These are phyloP conservation scores for Moricandia arvensis DNA, from an alignment of 345 rosid genomes.

Conservation along the genomic window DNA sequence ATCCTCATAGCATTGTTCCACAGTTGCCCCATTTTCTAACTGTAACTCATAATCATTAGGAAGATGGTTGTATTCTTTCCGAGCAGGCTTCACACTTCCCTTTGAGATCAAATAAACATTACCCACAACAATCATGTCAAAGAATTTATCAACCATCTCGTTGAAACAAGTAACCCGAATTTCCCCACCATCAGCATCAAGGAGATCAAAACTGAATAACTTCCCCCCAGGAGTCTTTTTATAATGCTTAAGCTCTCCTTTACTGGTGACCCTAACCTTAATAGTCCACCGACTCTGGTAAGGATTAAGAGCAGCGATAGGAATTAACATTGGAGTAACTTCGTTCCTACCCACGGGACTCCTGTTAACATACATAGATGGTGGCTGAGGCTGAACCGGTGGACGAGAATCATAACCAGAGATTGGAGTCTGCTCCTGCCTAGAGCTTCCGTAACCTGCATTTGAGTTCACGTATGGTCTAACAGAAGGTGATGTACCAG, in stretches of 20 bases:
- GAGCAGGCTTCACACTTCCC: conserved; percentile 80
- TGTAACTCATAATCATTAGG: conserved; percentile 68
- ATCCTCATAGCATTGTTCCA: conserved; percentile 74
- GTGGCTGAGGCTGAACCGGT: conserved; percentile 49
- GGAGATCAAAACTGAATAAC: conserved; percentile 85
- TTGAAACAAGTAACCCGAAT: conserved; percentile 89
- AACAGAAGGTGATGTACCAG: conserved; percentile 36
- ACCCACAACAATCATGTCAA: conserved; percentile 73
- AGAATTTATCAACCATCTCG: conserved; percentile 78
- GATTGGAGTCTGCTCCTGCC: conserved; percentile 35
- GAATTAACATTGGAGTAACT: conserved; percentile 67
- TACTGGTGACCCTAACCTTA: conserved; percentile 84
- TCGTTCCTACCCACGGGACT: conserved; percentile 69
- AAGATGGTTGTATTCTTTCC: conserved; percentile 81
- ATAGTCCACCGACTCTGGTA: conserved; percentile 90
- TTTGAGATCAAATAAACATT: conserved; percentile 74
- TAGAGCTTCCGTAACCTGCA: conserved; percentile 35
- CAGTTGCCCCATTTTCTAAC: conserved; percentile 54
- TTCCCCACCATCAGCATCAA: conserved; percentile 90
- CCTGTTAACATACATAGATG: conserved; percentile 62
- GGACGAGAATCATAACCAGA: conserved; percentile 28
- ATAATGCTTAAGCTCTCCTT: conserved; percentile 69
- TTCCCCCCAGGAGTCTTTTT: conserved; percentile 81
- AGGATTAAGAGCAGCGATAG: conserved; percentile 86
- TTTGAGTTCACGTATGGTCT: conserved; percentile 19